phyloP scores from a whole-genome alignment of 352 stramenopile genomes.

The Phytophthora hybrid region DNA sequence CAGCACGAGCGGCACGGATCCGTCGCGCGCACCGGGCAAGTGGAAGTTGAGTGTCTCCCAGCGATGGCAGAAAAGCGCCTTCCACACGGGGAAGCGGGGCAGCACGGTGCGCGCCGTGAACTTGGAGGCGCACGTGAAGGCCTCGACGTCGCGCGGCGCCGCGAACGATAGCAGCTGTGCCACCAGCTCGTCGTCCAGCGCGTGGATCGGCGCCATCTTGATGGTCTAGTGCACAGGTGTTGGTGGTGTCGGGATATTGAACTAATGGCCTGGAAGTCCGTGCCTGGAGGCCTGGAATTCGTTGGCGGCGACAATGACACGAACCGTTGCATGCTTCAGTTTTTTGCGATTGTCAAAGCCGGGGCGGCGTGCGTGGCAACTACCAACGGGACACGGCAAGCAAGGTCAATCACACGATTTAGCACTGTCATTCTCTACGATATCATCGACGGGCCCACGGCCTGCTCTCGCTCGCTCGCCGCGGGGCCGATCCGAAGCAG shows the following conservation, averaged over 20 bases:
- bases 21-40: slow-evolving; percentile 23
- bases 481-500: slow-evolving; percentile 1
- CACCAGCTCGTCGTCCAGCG: slow-evolving; percentile 43
- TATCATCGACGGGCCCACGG: slow-evolving; percentile 8
- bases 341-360: too few relatives aligned
- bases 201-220: slow-evolving; percentile 41
- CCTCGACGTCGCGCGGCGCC: slow-evolving; percentile 41
- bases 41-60: slow-evolving; percentile 49
- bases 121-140: slow-evolving; percentile 45
- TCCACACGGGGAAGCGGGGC: slow-evolving; percentile 46
- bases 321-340: slow-evolving; percentile 31
- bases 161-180: slow-evolving; percentile 39
- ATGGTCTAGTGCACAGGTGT: neutral
- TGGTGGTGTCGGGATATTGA: neutral
- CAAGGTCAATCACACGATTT: neutral
- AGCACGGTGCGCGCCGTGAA: slow-evolving; percentile 36
- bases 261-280: slow-evolving; percentile 11
- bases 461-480: slow-evolving; percentile 6
- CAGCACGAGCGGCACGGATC: slow-evolving; percentile 25
- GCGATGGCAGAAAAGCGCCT: slow-evolving; percentile 40
- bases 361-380: slow-evolving; percentile 1
- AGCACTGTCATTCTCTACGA: slow-evolving; percentile 24
- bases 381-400: neutral
- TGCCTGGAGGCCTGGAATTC: slow-evolving; percentile 17
- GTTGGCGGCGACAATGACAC: slow-evolving; percentile 16